A percentile compares a stretch with the other conserved stretches of the same genome.
phyloP scores from a whole-genome alignment of 495 filamentous ascomycete species.

The Annulohypoxylon bovei region DNA sequence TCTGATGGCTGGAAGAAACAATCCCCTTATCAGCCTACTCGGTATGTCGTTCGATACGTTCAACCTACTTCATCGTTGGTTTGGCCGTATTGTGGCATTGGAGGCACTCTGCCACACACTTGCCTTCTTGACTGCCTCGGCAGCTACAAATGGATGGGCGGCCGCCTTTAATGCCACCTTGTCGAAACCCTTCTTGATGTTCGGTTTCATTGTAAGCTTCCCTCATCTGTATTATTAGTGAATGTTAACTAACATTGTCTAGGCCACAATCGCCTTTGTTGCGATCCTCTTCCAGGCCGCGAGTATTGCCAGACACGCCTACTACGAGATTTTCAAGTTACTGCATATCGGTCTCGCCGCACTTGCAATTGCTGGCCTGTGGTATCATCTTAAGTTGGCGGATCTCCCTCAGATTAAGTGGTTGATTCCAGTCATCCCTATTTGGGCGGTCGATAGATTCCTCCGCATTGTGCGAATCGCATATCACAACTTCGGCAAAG shows the following conservation, averaged over 20 bases:
- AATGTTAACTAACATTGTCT: conserved; percentile 35
- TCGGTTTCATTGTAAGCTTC: conserved; percentile 65
- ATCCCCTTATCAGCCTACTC: conserved; percentile 84
- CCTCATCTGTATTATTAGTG: background rate
- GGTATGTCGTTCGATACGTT: conserved; percentile 95
- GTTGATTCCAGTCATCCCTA: conserved; percentile 64
- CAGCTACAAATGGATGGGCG: conserved; percentile 58
- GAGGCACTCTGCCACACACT: conserved; percentile 79
- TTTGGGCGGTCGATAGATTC: conserved; percentile 74
- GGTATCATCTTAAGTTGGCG: conserved; percentile 72
- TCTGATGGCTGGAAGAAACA: conserved; percentile 90
- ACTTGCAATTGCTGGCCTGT: conserved; percentile 72
- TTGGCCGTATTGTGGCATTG: conserved; percentile 84
- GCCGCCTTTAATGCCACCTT: conserved; percentile 52
- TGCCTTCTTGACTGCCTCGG: conserved; percentile 67
- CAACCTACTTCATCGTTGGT: conserved; percentile 94
- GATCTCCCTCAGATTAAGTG: conserved; percentile 69
- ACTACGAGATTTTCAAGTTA: conserved; percentile 86
- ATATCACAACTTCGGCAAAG: conserved; percentile 75
- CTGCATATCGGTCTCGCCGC: conserved; percentile 77
- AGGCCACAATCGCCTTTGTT: conserved; percentile 69
- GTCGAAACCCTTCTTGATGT: conserved; percentile 54
- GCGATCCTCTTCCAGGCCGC: conserved; percentile 75
- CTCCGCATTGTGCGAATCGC: conserved; percentile 62
- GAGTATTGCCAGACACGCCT: conserved; percentile 84